Conservation (phyloP, 139 green algal genomes). For the Edaphochlamys debaryana region DNA sequence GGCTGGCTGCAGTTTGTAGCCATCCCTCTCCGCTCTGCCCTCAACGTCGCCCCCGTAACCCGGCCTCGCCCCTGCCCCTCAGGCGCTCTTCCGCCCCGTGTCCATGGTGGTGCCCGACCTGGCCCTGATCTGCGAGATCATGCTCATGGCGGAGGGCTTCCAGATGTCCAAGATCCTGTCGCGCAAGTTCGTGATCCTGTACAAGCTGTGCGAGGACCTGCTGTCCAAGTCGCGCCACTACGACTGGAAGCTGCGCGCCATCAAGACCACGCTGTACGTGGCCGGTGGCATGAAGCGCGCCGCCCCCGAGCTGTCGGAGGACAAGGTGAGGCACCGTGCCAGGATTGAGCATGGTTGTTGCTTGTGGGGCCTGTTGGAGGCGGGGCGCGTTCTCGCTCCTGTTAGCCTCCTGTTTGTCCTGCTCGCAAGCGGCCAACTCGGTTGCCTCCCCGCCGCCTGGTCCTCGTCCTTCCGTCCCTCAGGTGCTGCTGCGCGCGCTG, state of each 20-base stretch:
- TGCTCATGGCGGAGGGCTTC: constrained; percentile 97
- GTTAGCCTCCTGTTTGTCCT: no score
- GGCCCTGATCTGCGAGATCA: constrained; percentile 94
- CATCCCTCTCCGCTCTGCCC: no score
- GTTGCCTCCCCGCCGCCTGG: no score
- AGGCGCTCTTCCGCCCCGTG: constrained; percentile 89
- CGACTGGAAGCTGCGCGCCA: constrained; percentile 97
- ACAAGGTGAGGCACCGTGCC: constrained; percentile 81
- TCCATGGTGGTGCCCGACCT: constrained; percentile 94
- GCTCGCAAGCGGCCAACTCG: no score
- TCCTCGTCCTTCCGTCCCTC: no score
- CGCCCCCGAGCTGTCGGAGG: constrained; percentile 87
- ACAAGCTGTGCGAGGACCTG: constrained; percentile 93
- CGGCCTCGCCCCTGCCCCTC: not conserved
- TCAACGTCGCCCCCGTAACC: not conserved
- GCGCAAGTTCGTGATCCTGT: constrained; percentile 95
- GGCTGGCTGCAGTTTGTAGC: no score
- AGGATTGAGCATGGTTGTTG: no score
- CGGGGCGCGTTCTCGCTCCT: no score
- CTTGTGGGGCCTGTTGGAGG: no score
- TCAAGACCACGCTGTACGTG: constrained; percentile 97
- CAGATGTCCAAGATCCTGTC: constrained; percentile 85
- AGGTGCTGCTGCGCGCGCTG: constrained; percentile 89
- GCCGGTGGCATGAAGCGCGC: constrained; percentile 93
- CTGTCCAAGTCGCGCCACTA: constrained; percentile 91